Conservation (phyloP, 257 asterid genomes). For the Penstemon davidsonii region DNA sequence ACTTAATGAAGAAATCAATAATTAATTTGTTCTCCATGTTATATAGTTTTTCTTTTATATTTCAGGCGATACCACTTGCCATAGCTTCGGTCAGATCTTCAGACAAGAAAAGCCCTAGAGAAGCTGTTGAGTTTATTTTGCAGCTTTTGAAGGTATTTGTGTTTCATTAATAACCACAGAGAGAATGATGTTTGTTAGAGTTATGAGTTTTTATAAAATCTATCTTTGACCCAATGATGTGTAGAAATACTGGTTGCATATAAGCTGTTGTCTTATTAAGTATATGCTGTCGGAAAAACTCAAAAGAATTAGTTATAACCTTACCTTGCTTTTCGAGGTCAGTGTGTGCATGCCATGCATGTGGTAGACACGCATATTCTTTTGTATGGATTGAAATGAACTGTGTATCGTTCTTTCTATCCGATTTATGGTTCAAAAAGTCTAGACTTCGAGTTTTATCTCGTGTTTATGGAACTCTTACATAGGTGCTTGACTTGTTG, state of each 20-base stretch:
- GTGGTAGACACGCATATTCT: not conserved
- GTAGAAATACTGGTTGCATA: constrained; percentile 1
- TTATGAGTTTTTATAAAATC: constrained; percentile 13
- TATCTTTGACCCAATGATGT: not conserved
- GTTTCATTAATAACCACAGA: constrained; percentile 13
- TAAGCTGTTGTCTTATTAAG: constrained; percentile 5
- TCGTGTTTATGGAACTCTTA: constrained; percentile 3
- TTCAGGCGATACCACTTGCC: constrained; percentile 95
- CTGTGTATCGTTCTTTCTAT: not conserved
- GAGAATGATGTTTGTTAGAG: constrained; percentile 16
- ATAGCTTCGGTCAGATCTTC: constrained; percentile 84
- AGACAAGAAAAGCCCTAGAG: constrained; percentile 93
- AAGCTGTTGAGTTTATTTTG: constrained; percentile 95
- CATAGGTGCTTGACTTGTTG: constrained; percentile 12
- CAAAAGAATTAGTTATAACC: not conserved
- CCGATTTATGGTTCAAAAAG: not conserved
- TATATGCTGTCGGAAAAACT: constrained; percentile 11
- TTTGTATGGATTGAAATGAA: not conserved
- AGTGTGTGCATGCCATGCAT: not conserved
- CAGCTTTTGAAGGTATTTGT: constrained; percentile 86
- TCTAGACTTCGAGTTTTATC: not conserved
- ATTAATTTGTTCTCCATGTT: not conserved
- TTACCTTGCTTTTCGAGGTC: not conserved
- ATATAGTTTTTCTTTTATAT: constrained; percentile 24
- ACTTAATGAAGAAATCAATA: constrained; percentile 1